Percentiles rank a stretch among this genome's conserved stretches.
These are phyloP conservation scores for Pinus tabuliformis DNA, from an alignment of 75 land plant species.

Conservation along the genomic window DNA sequence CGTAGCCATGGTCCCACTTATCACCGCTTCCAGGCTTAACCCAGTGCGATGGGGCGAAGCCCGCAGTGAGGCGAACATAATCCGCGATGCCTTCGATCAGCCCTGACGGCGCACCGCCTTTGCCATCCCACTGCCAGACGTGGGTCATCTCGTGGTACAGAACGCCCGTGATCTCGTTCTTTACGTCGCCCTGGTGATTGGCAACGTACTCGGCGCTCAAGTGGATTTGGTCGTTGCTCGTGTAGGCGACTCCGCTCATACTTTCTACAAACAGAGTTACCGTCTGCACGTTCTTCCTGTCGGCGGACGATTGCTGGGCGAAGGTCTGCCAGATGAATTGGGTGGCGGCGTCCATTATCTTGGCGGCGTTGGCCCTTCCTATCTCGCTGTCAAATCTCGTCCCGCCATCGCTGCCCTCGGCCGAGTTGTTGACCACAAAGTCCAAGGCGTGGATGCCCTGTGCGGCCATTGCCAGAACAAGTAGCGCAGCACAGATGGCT, in stretches of 20 bases:
- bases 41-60: no score
- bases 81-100: constrained; percentile 13
- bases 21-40: no score
- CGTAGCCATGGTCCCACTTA: no score
- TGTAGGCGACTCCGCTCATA: constrained; percentile 40
- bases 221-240: constrained; percentile 35
- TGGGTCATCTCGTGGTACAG: neutral
- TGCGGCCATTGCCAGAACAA: no score
- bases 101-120: constrained; percentile 12
- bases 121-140: constrained; percentile 17
- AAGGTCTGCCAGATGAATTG: constrained; percentile 32
- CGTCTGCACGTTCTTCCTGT: constrained; percentile 18
- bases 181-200: constrained; percentile 19
- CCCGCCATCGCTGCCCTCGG: constrained; percentile 21
- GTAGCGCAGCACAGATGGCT: no score
- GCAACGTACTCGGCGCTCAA: no score
- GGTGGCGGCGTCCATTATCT: neutral
- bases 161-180: constrained; percentile 40
- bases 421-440: constrained; percentile 21
- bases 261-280: no score
- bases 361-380: constrained; percentile 12
- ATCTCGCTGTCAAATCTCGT: constrained; percentile 19
- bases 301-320: constrained; percentile 13
- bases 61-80: no score
- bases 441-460: constrained; percentile 24